Evolutionary conservation across 352 stramenopile species (phyloP).

Genomic region (Phytophthora capsici): DNA sequence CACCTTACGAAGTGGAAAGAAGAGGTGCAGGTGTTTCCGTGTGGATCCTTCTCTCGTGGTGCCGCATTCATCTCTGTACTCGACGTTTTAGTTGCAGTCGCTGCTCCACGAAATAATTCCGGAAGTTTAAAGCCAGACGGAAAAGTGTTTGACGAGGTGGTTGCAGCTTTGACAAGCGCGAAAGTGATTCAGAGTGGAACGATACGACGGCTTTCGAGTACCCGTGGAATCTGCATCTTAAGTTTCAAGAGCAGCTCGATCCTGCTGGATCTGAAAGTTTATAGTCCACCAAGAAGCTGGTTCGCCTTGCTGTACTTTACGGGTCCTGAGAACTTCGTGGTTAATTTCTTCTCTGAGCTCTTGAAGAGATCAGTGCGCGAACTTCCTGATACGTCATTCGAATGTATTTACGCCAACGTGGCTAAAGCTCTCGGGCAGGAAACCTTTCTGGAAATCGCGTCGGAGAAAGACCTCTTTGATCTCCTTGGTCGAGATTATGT

Average conservation of each 20-base stretch:
- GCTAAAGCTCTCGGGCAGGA: conserved; percentile 40
- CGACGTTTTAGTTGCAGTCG: conserved; percentile 64
- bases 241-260: conserved; percentile 62
- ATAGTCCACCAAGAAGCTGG: conserved; percentile 59
- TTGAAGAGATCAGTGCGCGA: conserved; percentile 54
- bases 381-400: conserved; percentile 59
- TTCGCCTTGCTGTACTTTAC: conserved; percentile 83
- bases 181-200: conserved; percentile 34
- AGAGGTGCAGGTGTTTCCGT: conserved; percentile 66
- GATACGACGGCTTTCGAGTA: conserved; percentile 42
- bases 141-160: conserved; percentile 38
- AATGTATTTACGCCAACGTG: conserved; percentile 51
- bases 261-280: conserved; percentile 79
- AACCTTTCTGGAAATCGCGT: conserved; percentile 44
- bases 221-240: conserved; percentile 59
- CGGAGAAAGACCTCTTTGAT: conserved; percentile 72
- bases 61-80: conserved; percentile 76
- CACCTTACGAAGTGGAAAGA: conserved; percentile 65
- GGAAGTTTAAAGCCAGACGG: conserved; percentile 7
- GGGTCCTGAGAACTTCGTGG: conserved; percentile 61
- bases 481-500: conserved; percentile 56
- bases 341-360: conserved; percentile 51
- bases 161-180: conserved; percentile 45
- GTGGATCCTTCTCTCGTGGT: conserved; percentile 73
- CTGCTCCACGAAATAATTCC: conserved; percentile 2